Conservation (phyloP, 192 early-diverging fungal genomes). For the Kickxella alabastrina region DNA sequence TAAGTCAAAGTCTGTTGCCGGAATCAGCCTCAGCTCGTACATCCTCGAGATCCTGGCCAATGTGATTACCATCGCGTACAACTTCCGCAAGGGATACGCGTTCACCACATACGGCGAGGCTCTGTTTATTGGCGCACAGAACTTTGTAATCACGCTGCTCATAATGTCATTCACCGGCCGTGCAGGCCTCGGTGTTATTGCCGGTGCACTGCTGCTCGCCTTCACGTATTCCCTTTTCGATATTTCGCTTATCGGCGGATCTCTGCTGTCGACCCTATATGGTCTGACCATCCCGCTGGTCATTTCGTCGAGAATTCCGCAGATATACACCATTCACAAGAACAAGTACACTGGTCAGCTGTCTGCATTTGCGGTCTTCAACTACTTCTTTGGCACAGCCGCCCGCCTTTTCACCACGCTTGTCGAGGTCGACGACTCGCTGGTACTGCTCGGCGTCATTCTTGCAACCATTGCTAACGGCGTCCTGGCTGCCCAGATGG, state of each 20-base stretch:
- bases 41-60: constrained; percentile 81
- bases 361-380: constrained; percentile 82
- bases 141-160: constrained; percentile 70
- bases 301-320: constrained; percentile 81
- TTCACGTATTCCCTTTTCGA: constrained; percentile 57
- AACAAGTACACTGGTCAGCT: constrained; percentile 87
- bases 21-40: constrained; percentile 76
- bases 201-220: constrained; percentile 38
- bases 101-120: constrained; percentile 87
- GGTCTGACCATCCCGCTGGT: constrained; percentile 73
- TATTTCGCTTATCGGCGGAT: constrained; percentile 36
- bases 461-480: constrained; percentile 74
- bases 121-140: constrained; percentile 80
- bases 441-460: constrained; percentile 67
- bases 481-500: constrained; percentile 71
- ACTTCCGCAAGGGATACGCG: constrained; percentile 74
- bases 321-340: constrained; percentile 79
- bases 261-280: constrained; percentile 64
- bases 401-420: constrained; percentile 92
- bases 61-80: constrained; percentile 80
- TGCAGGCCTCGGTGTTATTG: constrained; percentile 18
- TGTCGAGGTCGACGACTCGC: constrained; percentile 80
- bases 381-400: constrained; percentile 80
- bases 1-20: constrained; percentile 62
- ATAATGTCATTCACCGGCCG: constrained; percentile 60